These are phyloP conservation scores for Cicer cuneatum DNA, from an alignment of 306 rosid species.

Conservation along the genomic window DNA sequence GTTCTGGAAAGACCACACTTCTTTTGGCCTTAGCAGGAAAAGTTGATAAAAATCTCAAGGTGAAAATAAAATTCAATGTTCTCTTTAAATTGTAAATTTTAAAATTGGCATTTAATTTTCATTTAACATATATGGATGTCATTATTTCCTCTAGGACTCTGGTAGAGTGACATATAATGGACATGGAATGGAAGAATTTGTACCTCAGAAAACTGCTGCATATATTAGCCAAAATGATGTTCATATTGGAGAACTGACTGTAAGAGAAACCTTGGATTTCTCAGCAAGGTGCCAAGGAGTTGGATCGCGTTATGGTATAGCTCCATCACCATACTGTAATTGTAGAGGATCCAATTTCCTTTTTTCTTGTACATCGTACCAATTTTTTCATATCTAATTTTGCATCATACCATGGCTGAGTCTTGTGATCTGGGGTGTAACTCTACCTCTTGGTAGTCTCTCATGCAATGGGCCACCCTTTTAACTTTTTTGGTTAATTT, in stretches of 20 bases:
- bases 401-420: too few relatives aligned
- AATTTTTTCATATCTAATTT: constrained; percentile 19
- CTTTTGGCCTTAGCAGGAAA: constrained; percentile 80
- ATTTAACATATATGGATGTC: not conserved
- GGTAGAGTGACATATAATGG: constrained; percentile 64
- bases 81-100: not conserved
- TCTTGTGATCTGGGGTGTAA: too few relatives aligned
- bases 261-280: constrained; percentile 54
- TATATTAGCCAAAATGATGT: constrained; percentile 83
- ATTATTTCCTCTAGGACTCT: constrained; percentile 39
- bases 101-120: not conserved
- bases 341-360: too few relatives aligned
- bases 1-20: constrained; percentile 84
- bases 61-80: constrained; percentile 18
- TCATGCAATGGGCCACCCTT: too few relatives aligned
- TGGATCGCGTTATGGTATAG: constrained; percentile 72
- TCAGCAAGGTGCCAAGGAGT: constrained; percentile 82
- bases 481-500: too few relatives aligned
- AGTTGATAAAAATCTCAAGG: constrained; percentile 66
- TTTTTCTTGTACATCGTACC: not conserved
- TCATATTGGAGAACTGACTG: constrained; percentile 91
- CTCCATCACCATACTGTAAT: too few relatives aligned
- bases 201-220: constrained; percentile 2
- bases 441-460: too few relatives aligned
- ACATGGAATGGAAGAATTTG: constrained; percentile 54